Evolutionary conservation across 1,284 basidiomycete species (phyloP), one percentile per base, ranked within the genome.

Genomic region (Tilletiaria anomala): DNA sequence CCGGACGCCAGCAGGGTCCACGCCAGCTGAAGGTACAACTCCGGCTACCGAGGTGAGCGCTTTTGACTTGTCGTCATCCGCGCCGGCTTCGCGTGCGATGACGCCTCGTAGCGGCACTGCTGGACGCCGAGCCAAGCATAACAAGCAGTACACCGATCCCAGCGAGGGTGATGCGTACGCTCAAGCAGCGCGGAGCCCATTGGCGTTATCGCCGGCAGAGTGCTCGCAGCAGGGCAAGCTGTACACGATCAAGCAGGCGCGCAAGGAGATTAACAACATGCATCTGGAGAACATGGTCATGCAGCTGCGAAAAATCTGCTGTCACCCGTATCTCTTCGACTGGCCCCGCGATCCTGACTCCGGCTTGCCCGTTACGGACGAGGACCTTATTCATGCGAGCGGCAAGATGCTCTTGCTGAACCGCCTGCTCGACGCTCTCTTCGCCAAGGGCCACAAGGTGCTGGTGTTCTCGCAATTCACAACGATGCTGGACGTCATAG

Each of bases 401-500:
- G 91, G 91, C 15, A 97, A 97, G 73, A 93, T 97, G 88, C 80
- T 94, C 72, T 73, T 96, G 16, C 76, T 96, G 0, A 84, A 94
- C 53, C 78, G 87, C 10, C 70, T 97, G 11, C 73, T 97, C 2
- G 78, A 78, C 33, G 85, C 80, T 42, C 70, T 97, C n/a, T 86
- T 93, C 68, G 72, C 72, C 17, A 70, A 78, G 10, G 77, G 76
- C 5, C 89, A 94, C 70, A 91, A 89, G 67, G 89, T 94, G 0
- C 71, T 97, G 21, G 68, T 96, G 23, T 97, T 97, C 70, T 71
- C 46, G 32, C 51, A 61, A 39, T 63, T 97, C 68, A 89, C 82
- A 34, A 88, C 82, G 1, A 88, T 94, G 86, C 71, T 96, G 39
- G 83, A 97, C 63, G 83, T 96, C 50, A 83, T 96, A 45, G 78